Evolutionary conservation across 495 filamentous ascomycete species (phyloP).

Genomic region (Podospora pseudopauciseta): DNA sequence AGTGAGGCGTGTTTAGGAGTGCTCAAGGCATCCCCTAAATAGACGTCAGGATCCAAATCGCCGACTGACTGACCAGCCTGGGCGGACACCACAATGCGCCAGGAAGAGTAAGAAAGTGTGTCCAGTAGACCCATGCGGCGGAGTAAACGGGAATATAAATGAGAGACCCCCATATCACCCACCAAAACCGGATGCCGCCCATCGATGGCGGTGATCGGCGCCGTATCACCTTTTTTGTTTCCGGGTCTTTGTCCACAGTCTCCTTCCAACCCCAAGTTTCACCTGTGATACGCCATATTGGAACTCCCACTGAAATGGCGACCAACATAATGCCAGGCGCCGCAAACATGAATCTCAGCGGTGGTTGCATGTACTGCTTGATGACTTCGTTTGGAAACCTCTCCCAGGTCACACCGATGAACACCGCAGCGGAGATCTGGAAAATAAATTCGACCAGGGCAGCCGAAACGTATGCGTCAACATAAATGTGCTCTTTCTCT

Average conservation of each 20-base stretch:
- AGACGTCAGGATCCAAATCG: neutral
- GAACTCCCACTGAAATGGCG: neutral
- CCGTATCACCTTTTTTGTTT: neutral
- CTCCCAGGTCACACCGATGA: constrained; percentile 5
- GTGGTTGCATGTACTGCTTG: neutral
- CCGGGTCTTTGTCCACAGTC: neutral
- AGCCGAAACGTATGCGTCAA: neutral
- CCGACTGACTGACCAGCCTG: neutral
- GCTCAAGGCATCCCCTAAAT: neutral
- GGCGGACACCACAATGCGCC: constrained; percentile 6
- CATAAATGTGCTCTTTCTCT: neutral
- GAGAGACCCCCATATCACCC: neutral
- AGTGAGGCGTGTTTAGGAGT: neutral
- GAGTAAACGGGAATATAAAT: neutral
- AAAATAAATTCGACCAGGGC: neutral
- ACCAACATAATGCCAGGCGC: neutral
- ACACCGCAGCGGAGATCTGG: neutral
- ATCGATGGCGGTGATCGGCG: neutral
- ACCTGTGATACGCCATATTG: neutral
- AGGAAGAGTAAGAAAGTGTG: neutral
- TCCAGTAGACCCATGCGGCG: constrained; percentile 3
- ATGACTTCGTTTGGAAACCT: constrained; percentile 6
- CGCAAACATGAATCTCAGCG: neutral
- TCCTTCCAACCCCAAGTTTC: neutral
- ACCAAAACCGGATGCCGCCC: neutral